Percentiles rank a stretch among this genome's conserved stretches.
Conservation (phyloP, 805 yeast genomes). For the Candida ipomoeae region DNA sequence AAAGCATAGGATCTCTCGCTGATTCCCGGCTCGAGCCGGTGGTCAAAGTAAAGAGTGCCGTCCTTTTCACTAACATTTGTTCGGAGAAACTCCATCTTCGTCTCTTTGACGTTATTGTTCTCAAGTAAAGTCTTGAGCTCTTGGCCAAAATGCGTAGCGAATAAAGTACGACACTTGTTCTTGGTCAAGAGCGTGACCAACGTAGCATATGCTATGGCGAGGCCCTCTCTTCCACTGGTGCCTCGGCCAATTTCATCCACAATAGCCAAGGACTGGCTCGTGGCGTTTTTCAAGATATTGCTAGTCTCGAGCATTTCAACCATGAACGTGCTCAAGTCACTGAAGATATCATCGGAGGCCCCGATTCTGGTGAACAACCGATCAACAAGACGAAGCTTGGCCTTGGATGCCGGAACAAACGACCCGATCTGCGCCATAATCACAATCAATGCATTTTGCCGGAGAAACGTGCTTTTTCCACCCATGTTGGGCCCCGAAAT, state of each 20-base stretch:
- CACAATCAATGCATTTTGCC: conserved; percentile 47
- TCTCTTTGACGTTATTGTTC: conserved; percentile 25
- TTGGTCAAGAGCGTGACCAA: conserved; percentile 48
- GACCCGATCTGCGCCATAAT: conserved; percentile 52
- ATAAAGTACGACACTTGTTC: conserved; percentile 68
- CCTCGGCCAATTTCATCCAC: conserved; percentile 44
- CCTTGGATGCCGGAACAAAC: conserved; percentile 48
- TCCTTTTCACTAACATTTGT: conserved; percentile 29
- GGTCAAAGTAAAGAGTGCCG: conserved; percentile 43
- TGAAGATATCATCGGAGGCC: conserved; percentile 29
- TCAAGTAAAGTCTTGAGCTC: conserved; percentile 37
- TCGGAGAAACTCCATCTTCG: conserved; percentile 25
- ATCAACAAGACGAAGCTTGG: conserved; percentile 46
- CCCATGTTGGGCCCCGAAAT: conserved; percentile 43
- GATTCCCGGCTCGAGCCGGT: conserved; percentile 61
- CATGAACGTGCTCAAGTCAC: conserved; percentile 45
- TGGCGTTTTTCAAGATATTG: conserved; percentile 30
- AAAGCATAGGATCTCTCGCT: conserved; percentile 72
- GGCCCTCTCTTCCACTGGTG: conserved; percentile 70
- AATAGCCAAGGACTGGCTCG: conserved; percentile 40
- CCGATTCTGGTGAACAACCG: conserved; percentile 45
- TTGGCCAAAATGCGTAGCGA: conserved; percentile 78
- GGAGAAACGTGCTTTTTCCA: conserved; percentile 51
- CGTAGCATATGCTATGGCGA: conserved; percentile 79
- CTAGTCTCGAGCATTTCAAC: conserved; percentile 46